phyloP scores from a whole-genome alignment of 306 rosid genomes.

The Rosa rugosa region DNA sequence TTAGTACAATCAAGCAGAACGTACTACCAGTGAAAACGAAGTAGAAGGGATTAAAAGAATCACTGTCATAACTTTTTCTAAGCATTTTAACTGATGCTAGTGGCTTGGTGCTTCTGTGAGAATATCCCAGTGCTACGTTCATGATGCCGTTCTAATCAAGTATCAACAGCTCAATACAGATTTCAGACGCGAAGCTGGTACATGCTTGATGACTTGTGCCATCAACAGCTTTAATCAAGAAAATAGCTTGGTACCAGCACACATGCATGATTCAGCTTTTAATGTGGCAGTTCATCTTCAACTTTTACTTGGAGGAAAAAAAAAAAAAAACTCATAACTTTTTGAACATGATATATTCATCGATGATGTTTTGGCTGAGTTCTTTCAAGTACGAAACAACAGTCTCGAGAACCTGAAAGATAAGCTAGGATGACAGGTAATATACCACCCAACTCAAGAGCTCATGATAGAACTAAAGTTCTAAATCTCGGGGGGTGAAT shows the following conservation, averaged over 20 bases:
- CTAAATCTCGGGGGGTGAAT: background rate
- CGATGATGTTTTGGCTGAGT: background rate
- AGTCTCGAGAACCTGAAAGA: background rate
- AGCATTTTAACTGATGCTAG: background rate
- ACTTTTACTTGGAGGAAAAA: too few species aligned
- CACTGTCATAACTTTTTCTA: background rate
- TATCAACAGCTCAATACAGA: background rate
- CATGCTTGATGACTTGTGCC: background rate
- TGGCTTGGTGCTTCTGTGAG: background rate
- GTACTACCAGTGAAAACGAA: background rate
- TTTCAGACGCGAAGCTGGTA: background rate
- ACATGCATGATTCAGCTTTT: background rate
- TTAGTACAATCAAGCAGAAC: background rate
- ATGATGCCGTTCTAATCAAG: background rate
- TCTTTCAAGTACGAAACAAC: background rate
- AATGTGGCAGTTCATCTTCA: background rate
- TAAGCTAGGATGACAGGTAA: background rate
- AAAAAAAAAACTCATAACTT: background rate
- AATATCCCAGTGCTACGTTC: background rate
- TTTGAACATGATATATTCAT: background rate
- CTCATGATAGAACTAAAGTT: background rate
- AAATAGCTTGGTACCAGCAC: background rate
- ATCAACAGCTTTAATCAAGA: background rate
- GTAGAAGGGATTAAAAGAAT: background rate
- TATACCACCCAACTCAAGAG: background rate